Evolutionary conservation across 208 protist species (phyloP), one percentile per base, ranked within the genome.

Genomic region (Leishmania arabica): DNA sequence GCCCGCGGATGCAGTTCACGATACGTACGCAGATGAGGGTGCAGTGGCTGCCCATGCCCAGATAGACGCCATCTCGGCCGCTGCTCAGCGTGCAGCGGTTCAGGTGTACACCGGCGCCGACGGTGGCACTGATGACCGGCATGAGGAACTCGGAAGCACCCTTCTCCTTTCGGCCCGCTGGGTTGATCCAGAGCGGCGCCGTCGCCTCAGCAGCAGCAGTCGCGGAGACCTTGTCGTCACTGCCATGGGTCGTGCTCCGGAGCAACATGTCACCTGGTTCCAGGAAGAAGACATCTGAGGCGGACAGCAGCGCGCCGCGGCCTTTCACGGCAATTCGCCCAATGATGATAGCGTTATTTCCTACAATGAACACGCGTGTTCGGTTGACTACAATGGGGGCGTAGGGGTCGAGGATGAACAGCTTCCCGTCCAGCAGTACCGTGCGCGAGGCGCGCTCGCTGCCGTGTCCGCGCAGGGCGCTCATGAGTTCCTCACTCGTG

Each of bases 31-130:
- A 42, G 47, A 62, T 66, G 37, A 93, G 75, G 47, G 83, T 85
- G 45, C 85, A 89, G 51, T 68, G 42, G 34, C 88, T 92, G 40
- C 86, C 83, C 60, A 93, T 83, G 19, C 91, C 89, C 8, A 92
- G 75, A 69, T 91, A 92, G 27, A 95, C 81, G 51, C 89, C 91
- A 81, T 95, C 91, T 49, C 91, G 91, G 19, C 89, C 91, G 76
- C 89, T 91, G 73, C 85, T 78, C 21, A 95, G 65, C 13, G 56
- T 71, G 82, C 91, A 95, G 64, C 84, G 79, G 15, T 78, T 68
- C 13, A 93, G 64, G 62, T 87, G 82, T 0, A 93, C 56, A 19
- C 83, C 47, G 7, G 89, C 90, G 72, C 83, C 77, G 4, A 77
- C 71, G 3, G 89, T 95, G 17, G 80, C 89, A 69, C 83, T 84